phyloP scores from a whole-genome alignment of 345 rosid species.

The Gossypium ekmanianum region DNA sequence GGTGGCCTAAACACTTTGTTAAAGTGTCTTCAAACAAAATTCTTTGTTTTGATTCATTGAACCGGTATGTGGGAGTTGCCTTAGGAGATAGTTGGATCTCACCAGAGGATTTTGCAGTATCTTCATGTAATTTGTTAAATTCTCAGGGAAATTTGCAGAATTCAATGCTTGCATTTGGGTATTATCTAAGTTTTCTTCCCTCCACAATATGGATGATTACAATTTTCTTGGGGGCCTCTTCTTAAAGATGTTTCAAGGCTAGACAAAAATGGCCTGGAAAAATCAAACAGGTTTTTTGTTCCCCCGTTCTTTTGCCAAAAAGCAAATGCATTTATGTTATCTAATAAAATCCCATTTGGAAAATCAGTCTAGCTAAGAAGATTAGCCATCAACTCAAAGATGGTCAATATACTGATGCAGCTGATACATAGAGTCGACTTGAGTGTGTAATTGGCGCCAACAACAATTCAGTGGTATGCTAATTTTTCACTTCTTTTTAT shows the following conservation, averaged over 20 bases:
- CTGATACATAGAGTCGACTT: conserved; percentile 57
- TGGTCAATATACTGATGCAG: conserved; percentile 50
- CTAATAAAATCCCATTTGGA: background rate
- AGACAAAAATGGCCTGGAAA: conserved; percentile 46
- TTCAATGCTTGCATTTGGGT: background rate
- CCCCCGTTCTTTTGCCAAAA: too few relatives aligned
- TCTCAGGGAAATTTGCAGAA: background rate
- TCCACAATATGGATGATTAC: conserved; percentile 11
- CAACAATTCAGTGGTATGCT: conserved; percentile 64
- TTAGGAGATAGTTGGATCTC: conserved; percentile 91
- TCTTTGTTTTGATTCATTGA: background rate
- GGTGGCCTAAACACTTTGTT: too few relatives aligned
- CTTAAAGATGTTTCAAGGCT: conserved; percentile 68
- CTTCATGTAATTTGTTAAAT: background rate
- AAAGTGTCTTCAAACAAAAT: background rate
- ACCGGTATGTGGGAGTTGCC: conserved; percentile 47
- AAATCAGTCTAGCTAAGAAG: conserved; percentile 50
- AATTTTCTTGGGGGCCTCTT: conserved; percentile 91
- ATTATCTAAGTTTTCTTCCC: background rate
- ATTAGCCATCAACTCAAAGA: conserved; percentile 52
- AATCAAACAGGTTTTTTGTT: conserved; percentile 42
- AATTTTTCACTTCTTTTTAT: background rate
- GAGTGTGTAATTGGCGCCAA: conserved; percentile 32
- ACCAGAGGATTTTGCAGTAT: conserved; percentile 85
- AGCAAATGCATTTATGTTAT: too few relatives aligned